Percentiles rank a stretch among this genome's conserved stretches.
Conservation (phyloP, 1,139 yeast genomes). For the Kluyveromyces marxianus region DNA sequence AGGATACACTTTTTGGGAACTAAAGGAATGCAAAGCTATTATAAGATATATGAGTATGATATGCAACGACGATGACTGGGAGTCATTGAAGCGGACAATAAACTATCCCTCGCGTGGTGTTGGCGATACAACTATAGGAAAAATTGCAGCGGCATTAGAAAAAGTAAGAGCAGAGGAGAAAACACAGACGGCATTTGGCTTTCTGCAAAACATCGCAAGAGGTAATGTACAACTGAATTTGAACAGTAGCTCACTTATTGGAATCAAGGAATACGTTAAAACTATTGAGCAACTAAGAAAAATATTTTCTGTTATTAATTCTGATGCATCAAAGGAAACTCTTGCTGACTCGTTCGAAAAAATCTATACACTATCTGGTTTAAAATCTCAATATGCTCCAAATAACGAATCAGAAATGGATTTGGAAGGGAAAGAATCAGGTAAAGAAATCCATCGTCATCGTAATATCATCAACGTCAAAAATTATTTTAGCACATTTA, state of each 20-base stretch:
- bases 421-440: constrained; percentile 15
- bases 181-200: constrained; percentile 17
- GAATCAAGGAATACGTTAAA: constrained; percentile 16
- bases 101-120: constrained; percentile 60
- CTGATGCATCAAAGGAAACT: constrained; percentile 15
- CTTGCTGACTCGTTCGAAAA: constrained; percentile 22
- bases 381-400: constrained; percentile 18
- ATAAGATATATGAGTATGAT: constrained; percentile 59
- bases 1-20: constrained; percentile 76
- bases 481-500: constrained; percentile 31
- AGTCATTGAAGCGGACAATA: constrained; percentile 52
- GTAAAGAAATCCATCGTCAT: constrained; percentile 23
- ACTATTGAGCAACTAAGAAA: constrained; percentile 21
- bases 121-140: constrained; percentile 51
- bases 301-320: constrained; percentile 2
- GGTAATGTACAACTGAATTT: constrained; percentile 14
- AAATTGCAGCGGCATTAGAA: constrained; percentile 30
- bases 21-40: constrained; percentile 57
- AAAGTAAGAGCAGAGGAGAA: constrained; percentile 3
- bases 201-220: constrained; percentile 15
- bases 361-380: constrained; percentile 26
- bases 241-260: constrained; percentile 18
- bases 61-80: constrained; percentile 47
- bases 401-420: constrained; percentile 16
- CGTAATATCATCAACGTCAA: constrained; percentile 41